Percentiles rank a stretch among this genome's conserved stretches.
Conservation (phyloP, 768 basidiomycete genomes). For the Podaxis sp. region DNA sequence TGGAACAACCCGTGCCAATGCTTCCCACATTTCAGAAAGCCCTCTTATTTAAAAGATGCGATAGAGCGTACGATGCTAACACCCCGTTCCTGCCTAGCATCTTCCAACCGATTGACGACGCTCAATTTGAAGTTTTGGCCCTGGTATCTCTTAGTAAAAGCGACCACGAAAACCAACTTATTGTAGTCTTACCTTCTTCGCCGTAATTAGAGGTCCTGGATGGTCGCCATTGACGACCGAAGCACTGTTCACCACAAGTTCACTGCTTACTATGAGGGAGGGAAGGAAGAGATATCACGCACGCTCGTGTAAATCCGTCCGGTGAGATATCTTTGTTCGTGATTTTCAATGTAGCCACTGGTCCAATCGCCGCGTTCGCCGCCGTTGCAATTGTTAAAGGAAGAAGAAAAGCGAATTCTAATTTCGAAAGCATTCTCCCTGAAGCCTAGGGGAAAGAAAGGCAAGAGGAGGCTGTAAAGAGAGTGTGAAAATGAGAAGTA, state of each 20-base stretch:
- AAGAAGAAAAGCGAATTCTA: neutral
- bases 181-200: constrained; percentile 23
- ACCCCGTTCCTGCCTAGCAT: constrained; percentile 30
- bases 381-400: neutral
- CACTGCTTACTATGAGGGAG: neutral
- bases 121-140: constrained; percentile 41
- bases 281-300: neutral
- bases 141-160: constrained; percentile 8
- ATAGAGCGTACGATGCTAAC: constrained; percentile 31
- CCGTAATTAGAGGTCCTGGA: constrained; percentile 31
- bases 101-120: constrained; percentile 44
- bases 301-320: constrained; percentile 20
- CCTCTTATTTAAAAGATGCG: neutral
- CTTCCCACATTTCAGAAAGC: constrained; percentile 19
- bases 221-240: constrained; percentile 28
- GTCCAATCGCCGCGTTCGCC: constrained; percentile 16
- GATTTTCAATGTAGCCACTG: constrained; percentile 19
- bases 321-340: constrained; percentile 25
- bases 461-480: neutral
- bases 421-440: neutral
- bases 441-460: neutral
- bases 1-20: constrained; percentile 59
- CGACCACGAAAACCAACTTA: neutral
- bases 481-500: neutral
- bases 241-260: constrained; percentile 15